Base-by-base conservation (phyloP, 257 asterid species). In the Voacanga thouarsii region DNA sequence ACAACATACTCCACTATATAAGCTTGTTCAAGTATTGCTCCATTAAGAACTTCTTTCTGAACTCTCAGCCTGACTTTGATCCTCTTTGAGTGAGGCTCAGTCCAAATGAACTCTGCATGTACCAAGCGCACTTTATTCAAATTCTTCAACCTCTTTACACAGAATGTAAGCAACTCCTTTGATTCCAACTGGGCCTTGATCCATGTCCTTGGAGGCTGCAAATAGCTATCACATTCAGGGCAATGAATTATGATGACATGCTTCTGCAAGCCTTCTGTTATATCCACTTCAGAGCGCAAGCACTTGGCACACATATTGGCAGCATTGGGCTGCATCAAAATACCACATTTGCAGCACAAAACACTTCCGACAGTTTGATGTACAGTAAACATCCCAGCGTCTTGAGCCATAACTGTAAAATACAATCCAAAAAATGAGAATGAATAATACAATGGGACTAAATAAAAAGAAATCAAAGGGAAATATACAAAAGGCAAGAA, bases 331-430 rank as follows among this genome's bases (percentile, higher is more conserved):
- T 75, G 79, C 83, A 85, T 83, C 41, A 71, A 63, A 23, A 85
- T 80, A 39, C 86, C 86, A n/a, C 89, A 85, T 80, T 85, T 85
- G 83, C 89, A 85, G 55, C 86, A 83, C 68, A 85, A 73, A 39
- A 83, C 85, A 8, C 70, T 85, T 2, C 89, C 89, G 10, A 67
- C 12, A 0, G 87, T 85, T 39, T 80, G 85, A 30, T 66, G 75
- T 0, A 85, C 79, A 0, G 74, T 80, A 80, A 85, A 85, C 87
- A 85, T 85, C 7, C 89, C 85, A 2, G 84, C 12, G 8, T 78
- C 87, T 75, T 64, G 72, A 2, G 41, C 89, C 89, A 80, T 82
- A 56, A 44, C 85, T 83, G 71, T 7, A 1, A 1, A 44, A 23
- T 19, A 47, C 10, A 7, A 23, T 28, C 19, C 23, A 64, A 21